These are phyloP conservation scores for Solanum chacoense DNA, from an alignment of 305 asterid genomes.

Conservation along the genomic window DNA sequence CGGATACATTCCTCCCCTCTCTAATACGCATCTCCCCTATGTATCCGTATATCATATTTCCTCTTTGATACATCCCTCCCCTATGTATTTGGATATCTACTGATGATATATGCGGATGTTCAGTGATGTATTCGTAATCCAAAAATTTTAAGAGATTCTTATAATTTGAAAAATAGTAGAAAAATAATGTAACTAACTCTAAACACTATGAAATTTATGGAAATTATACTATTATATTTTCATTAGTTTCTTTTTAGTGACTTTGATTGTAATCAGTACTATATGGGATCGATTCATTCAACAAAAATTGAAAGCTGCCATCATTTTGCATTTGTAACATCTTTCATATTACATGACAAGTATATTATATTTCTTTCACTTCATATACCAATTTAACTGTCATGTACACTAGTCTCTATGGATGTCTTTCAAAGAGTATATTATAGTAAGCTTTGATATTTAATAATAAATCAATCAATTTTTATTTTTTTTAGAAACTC, in stretches of 20 bases:
- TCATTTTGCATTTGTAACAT: neutral
- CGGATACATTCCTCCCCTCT: too few relatives aligned
- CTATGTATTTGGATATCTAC: too few relatives aligned
- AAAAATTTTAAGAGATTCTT: neutral
- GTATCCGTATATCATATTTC: rapidly evolving
- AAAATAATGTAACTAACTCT: too few relatives aligned
- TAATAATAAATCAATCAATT: neutral
- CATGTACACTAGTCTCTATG: neutral
- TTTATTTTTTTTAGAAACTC: neutral
- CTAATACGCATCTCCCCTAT: neutral
- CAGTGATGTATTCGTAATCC: too few relatives aligned
- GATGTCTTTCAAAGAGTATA: neutral
- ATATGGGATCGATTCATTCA: neutral
- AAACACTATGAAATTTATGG: neutral
- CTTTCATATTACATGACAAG: neutral
- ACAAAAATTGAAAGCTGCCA: neutral
- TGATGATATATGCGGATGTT: too few relatives aligned
- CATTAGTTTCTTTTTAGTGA: neutral
- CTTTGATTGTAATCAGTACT: neutral
- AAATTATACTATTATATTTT: neutral
- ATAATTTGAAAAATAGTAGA: too few relatives aligned
- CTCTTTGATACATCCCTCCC: neutral
- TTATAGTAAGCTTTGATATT: neutral
- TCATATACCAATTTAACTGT: neutral
- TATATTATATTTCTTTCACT: neutral